Conservation (phyloP, 768 basidiomycete genomes). For the Termitomyces bulborhizus region DNA sequence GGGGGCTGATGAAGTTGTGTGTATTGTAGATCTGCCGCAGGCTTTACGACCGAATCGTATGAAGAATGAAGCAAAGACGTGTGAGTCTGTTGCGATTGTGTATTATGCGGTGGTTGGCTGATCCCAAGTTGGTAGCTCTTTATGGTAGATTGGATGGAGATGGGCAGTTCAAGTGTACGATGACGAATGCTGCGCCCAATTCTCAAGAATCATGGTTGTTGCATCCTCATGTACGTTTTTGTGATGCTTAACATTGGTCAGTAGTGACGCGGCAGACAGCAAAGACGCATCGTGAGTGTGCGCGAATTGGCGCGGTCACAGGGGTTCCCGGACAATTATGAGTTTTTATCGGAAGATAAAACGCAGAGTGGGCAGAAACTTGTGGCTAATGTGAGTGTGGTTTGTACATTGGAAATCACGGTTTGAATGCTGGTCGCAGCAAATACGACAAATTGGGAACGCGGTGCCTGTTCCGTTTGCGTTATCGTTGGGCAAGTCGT, state of each 20-base stretch:
- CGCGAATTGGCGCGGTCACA: slow-evolving; percentile 69
- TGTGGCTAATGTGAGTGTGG: slow-evolving; percentile 49
- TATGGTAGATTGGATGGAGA: slow-evolving; percentile 52
- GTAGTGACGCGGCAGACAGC: slow-evolving; percentile 29
- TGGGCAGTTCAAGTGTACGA: slow-evolving; percentile 54
- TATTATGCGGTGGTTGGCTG: too few species aligned
- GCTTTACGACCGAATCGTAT: slow-evolving; percentile 30
- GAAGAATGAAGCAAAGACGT: slow-evolving; percentile 16
- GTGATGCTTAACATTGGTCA: not conserved
- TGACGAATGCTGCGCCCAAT: slow-evolving; percentile 52
- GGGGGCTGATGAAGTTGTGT: not conserved
- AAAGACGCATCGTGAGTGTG: slow-evolving; percentile 65
- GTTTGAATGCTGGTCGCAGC: slow-evolving; percentile 30
- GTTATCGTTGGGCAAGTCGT: slow-evolving; percentile 48
- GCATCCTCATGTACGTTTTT: slow-evolving; percentile 32
- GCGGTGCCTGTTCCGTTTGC: slow-evolving; percentile 72
- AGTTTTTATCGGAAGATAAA: slow-evolving; percentile 45
- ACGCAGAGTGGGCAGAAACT: slow-evolving; percentile 21
- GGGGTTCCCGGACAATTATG: slow-evolving; percentile 70
- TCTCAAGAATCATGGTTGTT: slow-evolving; percentile 38
- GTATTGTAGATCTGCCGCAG: slow-evolving; percentile 33
- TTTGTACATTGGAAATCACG: not conserved
- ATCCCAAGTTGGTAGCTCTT: slow-evolving; percentile 26
- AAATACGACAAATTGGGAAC: slow-evolving; percentile 75
- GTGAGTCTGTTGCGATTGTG: not conserved